Evolutionary conservation across 2,329 filamentous ascomycete genomes (phyloP).

Genomic region (Stachybotrys chartarum): DNA sequence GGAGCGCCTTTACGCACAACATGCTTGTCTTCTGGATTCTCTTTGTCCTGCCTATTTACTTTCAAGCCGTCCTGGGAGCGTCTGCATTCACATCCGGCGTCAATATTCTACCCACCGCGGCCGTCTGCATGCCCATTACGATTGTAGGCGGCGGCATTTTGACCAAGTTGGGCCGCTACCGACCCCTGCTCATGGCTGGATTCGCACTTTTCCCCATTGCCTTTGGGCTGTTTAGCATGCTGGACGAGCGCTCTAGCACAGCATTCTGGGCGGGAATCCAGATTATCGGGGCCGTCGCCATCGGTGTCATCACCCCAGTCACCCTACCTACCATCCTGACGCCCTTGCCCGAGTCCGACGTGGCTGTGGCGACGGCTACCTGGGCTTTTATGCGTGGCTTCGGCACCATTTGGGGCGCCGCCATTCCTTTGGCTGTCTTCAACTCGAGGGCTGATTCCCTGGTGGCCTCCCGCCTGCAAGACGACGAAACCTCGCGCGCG

Average conservation of each 20-base stretch:
- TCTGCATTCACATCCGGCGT: slow-evolving; percentile 24
- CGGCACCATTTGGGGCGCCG: slow-evolving; percentile 38
- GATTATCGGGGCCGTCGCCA: slow-evolving; percentile 29
- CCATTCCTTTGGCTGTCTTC: slow-evolving; percentile 33
- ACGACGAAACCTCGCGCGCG: slow-evolving; percentile 3
- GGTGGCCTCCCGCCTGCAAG: slow-evolving; percentile 1
- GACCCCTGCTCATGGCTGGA: slow-evolving; percentile 22
- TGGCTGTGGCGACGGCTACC: slow-evolving; percentile 27
- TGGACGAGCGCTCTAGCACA: slow-evolving; percentile 26
- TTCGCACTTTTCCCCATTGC: slow-evolving; percentile 28
- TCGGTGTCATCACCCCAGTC: slow-evolving; percentile 32
- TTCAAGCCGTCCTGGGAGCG: slow-evolving; percentile 31
- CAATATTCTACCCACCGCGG: slow-evolving; percentile 21
- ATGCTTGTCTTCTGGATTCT: slow-evolving; percentile 24
- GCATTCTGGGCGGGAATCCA: slow-evolving; percentile 35
- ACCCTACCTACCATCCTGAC: slow-evolving; percentile 37
- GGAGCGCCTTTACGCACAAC: slow-evolving; percentile 12
- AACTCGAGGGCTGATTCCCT: slow-evolving; percentile 9
- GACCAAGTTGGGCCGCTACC: slow-evolving; percentile 23
- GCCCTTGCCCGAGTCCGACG: slow-evolving; percentile 25
- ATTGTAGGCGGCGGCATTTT: slow-evolving; percentile 16
- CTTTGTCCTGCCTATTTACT: slow-evolving; percentile 40
- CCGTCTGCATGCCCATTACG: slow-evolving; percentile 16
- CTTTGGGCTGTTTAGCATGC: slow-evolving; percentile 33
- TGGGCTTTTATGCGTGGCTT: slow-evolving; percentile 40